These are phyloP conservation scores for Serendipita sp. DNA, from an alignment of 1,284 basidiomycete genomes.

Conservation along the genomic window DNA sequence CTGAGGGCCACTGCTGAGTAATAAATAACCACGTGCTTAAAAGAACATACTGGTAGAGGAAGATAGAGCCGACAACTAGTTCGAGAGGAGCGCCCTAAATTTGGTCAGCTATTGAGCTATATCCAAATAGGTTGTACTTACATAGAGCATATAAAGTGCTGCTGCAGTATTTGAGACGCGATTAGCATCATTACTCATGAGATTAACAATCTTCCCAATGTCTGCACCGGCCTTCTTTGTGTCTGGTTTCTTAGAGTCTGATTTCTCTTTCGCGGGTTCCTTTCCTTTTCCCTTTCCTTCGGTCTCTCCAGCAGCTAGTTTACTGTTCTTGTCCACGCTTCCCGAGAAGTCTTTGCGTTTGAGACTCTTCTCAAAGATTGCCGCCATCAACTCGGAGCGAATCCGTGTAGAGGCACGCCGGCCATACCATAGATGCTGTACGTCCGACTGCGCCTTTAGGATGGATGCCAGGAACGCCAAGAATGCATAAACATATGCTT, in stretches of 20 bases:
- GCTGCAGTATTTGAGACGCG: constrained; percentile 9
- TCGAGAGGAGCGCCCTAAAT: constrained; percentile 47
- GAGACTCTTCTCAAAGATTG: constrained; percentile 83
- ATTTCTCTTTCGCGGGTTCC: constrained; percentile 31
- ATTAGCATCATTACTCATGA: constrained; percentile 45
- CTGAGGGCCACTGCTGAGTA: constrained; percentile 18
- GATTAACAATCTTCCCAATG: constrained; percentile 62
- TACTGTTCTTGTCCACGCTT: constrained; percentile 34
- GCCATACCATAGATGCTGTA: constrained; percentile 31
- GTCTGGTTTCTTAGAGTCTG: constrained; percentile 21
- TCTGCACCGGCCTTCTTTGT: constrained; percentile 45
- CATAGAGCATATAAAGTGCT: not conserved
- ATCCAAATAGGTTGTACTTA: not conserved
- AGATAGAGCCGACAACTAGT: constrained; percentile 56
- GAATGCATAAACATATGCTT: constrained; percentile 59
- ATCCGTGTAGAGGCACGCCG: constrained; percentile 58
- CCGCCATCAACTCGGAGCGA: constrained; percentile 59
- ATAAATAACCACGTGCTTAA: not conserved
- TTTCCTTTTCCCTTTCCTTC: constrained; percentile 18
- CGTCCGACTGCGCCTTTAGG: constrained; percentile 53
- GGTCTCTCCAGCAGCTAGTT: not conserved
- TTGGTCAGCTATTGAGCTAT: not conserved
- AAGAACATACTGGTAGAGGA: constrained; percentile 60
- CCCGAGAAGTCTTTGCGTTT: constrained; percentile 76
- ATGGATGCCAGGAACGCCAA: constrained; percentile 47